phyloP scores from a whole-genome alignment of 257 asterid species.

The Primulina eburnea region DNA sequence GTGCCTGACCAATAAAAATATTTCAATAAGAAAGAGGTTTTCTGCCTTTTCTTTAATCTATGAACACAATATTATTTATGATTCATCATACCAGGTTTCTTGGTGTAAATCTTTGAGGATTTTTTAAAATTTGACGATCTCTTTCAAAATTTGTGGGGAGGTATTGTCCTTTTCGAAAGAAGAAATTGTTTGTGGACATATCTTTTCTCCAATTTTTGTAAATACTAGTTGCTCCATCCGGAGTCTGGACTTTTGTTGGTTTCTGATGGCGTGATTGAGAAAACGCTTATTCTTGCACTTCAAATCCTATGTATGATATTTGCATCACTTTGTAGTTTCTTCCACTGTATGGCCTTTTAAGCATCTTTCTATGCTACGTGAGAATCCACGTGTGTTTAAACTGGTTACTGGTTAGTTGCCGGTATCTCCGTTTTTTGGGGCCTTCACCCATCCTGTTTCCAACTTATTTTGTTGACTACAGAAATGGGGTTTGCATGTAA shows the following conservation, averaged over 20 bases:
- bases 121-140: slow-evolving; percentile 14
- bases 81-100: background rate
- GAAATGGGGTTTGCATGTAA: background rate
- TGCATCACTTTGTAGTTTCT: background rate
- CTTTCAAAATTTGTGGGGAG: slow-evolving; percentile 6
- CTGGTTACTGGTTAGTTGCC: background rate
- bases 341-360: background rate
- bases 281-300: background rate
- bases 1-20: background rate
- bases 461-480: background rate
- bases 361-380: background rate
- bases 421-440: slow-evolving; percentile 15
- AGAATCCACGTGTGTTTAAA: background rate
- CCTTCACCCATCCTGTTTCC: background rate
- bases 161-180: background rate
- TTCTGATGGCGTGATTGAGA: background rate
- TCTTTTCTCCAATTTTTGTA: slow-evolving; percentile 4
- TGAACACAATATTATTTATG: background rate
- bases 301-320: background rate
- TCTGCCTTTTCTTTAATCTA: background rate
- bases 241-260: slow-evolving; percentile 1
- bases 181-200: slow-evolving; percentile 13
- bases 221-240: background rate
- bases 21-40: background rate
- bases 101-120: slow-evolving; percentile 8